phyloP scores from a whole-genome alignment of 139 green algal species.

The Tetratostichococcus sp. region DNA sequence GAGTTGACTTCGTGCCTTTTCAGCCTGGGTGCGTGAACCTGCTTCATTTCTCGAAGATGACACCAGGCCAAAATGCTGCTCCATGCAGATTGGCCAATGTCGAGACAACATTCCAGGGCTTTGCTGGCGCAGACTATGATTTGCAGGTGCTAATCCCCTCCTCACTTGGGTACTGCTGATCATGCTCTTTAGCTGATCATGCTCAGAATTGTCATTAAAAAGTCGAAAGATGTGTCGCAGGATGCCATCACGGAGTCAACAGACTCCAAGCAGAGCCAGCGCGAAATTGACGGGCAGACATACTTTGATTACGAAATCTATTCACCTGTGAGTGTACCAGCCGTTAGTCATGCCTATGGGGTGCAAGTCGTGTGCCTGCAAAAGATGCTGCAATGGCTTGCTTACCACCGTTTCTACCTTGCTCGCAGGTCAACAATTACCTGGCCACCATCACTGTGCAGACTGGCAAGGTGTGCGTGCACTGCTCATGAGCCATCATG shows the following conservation, averaged over 20 bases:
- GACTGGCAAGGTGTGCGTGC: conserved; percentile 62
- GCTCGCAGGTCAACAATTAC: conserved; percentile 59
- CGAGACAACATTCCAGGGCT: conserved; percentile 68
- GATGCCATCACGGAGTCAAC: conserved; percentile 44
- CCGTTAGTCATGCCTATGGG: too few relatives aligned
- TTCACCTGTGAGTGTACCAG: conserved; percentile 36
- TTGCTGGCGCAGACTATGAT: conserved; percentile 84
- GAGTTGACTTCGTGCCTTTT: too few relatives aligned
- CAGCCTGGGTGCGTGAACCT: too few relatives aligned
- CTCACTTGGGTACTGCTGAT: not conserved
- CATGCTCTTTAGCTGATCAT: not conserved
- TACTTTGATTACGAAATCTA: conserved; percentile 79
- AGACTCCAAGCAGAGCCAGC: conserved; percentile 21
- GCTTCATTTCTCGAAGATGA: too few relatives aligned
- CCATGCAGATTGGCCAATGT: conserved; percentile 53
- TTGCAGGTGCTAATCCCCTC: conserved; percentile 46
- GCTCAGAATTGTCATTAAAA: too few relatives aligned
- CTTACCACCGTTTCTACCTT: too few relatives aligned
- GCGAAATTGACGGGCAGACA: conserved; percentile 51
- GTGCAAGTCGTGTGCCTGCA: too few relatives aligned
- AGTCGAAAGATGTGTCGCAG: conserved; percentile 11
- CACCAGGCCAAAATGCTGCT: too few relatives aligned
- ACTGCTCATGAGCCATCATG: too few relatives aligned
- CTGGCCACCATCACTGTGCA: conserved; percentile 64
- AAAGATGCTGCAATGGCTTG: too few relatives aligned